Base-by-base conservation (phyloP, 306 rosid genomes). In the Lathyrus sativus region DNA sequence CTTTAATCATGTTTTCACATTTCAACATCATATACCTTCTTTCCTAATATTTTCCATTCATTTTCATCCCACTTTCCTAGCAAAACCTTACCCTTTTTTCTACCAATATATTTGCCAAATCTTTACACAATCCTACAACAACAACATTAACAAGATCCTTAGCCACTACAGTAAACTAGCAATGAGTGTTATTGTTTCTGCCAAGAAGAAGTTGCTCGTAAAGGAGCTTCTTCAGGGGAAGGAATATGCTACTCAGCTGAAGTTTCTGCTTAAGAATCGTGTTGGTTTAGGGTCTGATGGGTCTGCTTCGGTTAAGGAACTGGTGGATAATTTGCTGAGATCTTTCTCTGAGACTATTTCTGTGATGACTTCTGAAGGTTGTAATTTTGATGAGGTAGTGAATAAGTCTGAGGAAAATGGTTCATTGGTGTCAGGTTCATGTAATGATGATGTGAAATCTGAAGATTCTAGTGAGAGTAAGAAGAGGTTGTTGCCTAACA, bases 1-100 rank as follows among this genome's bases (percentile, higher is more conserved):
- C 0, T 17, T 8, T 4, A 53, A 2, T 5, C 26, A 19, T 3
- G 0, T 11, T 48, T 12, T 41, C 11, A 26, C 13, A 37, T 11
- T 51, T 68, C 75, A 70, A 39, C 61, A 38, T 73, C 80, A 68
- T 42, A 64, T 28, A 3, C 12, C 22, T 4, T 43, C 73, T 44
- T 86, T 83, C 92, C 74, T 22, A 1, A 9, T 75, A 71, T 22
- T 75, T 86, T 86, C 92, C 85, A 7, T n/a, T 60, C 70, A 83
- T 49, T 53, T 70, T 22, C 72, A 4, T 15, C 73, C 44, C 87
- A 9, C 82, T 70, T 89, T 89, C 96, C 84, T 70, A 2, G 9
- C 33, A 68, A 61, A 60, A 60, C 12, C 74, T 43, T 45, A 59
- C 66, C 73, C 68, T 39, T 65, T 61, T 46, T 39, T 50, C 13